Evolutionary conservation across 2,329 filamentous ascomycete species (phyloP).

Genomic region (Cadophora sp.): DNA sequence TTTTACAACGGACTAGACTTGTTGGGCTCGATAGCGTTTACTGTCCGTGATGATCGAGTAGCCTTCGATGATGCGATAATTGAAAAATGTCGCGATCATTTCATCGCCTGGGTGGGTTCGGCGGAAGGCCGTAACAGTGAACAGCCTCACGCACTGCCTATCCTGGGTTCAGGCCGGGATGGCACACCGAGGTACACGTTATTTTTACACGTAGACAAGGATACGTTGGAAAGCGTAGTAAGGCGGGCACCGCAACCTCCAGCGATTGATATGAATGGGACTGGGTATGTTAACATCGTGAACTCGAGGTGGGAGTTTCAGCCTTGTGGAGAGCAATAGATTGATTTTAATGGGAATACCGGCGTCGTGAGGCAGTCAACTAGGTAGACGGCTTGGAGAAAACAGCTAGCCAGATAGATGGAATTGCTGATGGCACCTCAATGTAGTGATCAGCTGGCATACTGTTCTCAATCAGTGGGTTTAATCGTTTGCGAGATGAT

Average conservation of each 20-base stretch:
- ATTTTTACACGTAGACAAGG: not conserved
- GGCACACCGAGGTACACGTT: not conserved
- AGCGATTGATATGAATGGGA: not conserved
- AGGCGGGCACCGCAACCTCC: not conserved
- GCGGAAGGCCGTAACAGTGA: not conserved
- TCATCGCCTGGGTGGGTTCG: not conserved
- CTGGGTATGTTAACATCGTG: not conserved
- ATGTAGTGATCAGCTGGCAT: too few species aligned
- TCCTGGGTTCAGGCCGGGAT: not conserved
- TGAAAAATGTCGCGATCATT: not conserved
- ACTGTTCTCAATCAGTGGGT: too few species aligned
- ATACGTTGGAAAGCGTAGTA: not conserved
- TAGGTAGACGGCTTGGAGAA: too few species aligned
- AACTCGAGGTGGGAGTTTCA: not conserved
- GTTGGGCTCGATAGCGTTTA: not conserved
- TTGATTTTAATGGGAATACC: not conserved
- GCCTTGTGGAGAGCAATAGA: not conserved
- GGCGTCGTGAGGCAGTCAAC: too few species aligned
- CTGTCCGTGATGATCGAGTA: not conserved
- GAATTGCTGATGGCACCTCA: too few species aligned
- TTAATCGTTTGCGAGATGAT: too few species aligned
- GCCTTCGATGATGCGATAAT: not conserved
- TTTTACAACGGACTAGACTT: not conserved
- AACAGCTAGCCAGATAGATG: too few species aligned
- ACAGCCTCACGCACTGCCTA: not conserved